Base-by-base conservation (phyloP, 148 eudicot genomes). In the Arbutus unedo region DNA sequence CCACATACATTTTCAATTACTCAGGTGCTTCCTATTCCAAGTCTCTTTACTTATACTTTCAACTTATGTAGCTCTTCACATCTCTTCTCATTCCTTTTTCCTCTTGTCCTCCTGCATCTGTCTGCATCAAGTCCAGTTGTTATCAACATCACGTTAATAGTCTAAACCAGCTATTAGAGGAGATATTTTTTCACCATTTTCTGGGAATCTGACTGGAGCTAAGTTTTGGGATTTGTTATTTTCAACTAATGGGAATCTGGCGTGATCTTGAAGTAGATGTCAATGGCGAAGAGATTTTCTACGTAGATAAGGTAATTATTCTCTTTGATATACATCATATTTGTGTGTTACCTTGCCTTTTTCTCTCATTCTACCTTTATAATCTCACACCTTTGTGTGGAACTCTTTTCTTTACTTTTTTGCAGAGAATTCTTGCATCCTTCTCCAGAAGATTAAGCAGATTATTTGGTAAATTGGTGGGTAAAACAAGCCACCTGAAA, bases 241-340 rank as follows among this genome's bases (percentile, higher is more conserved):
- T 49, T 74, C 54, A 18, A 14, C 53, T 18, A 31, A 86, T 84
- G 88, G 83, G 79, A 78, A 48, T 49, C 59, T 79, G 31, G 50
- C 85, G 81, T 84, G 87, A 89, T 48, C 88, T 89, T 85, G 66
- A 87, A 84, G 89, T 87, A 72, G 89, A 87, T 75, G 83, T 89
- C 73, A 87, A 89, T 85, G 89, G 88, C 71, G 88, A 85, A 85
- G 76, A 87, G 19, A 76, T 79, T 74, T 89, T 89, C 74, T 77
- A 81, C 57, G 82, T 85, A 25, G 83, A 85, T 60, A 87, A 87
- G 89, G 91, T 89, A 79, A 44, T 59, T 18, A 1, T 47, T 43
- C 0, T 21, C 50, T 25, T 41, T 49, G 6, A 0, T 25, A 54
- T 18, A 5, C 47, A 25, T 66, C 43, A 7, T n/a, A 10, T 66